phyloP scores from a whole-genome alignment of 1,284 basidiomycete species.

The Ceratobasidium sp. region DNA sequence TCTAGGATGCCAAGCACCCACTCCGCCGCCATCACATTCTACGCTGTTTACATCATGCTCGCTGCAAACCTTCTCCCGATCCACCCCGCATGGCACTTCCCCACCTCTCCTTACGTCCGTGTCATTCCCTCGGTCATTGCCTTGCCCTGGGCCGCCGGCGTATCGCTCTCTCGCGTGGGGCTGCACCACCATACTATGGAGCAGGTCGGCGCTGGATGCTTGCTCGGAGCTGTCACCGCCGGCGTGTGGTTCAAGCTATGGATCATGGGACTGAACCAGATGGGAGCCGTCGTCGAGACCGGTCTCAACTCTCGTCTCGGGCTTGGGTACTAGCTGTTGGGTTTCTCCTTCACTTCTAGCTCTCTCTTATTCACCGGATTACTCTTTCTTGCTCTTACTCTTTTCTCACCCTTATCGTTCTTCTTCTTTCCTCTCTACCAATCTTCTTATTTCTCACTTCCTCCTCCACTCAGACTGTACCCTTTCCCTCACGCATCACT shows the following conservation, averaged over 20 bases:
- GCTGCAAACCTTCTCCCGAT: constrained; percentile 65
- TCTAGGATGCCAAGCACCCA: constrained; percentile 90
- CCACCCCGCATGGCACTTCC: constrained; percentile 60
- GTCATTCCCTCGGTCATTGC: constrained; percentile 60
- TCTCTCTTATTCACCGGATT: neutral
- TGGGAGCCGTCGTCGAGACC: constrained; percentile 9
- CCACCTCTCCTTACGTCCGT: constrained; percentile 52
- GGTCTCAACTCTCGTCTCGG: neutral
- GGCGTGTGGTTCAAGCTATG: constrained; percentile 71
- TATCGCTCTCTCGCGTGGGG: constrained; percentile 77
- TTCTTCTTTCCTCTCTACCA: neutral
- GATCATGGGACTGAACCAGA: constrained; percentile 49
- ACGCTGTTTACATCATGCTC: constrained; percentile 72
- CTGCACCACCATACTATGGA: constrained; percentile 82
- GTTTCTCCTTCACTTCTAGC: neutral
- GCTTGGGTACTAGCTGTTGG: neutral
- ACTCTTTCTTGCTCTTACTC: neutral
- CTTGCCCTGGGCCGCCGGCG: constrained; percentile 64
- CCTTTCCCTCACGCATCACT: constrained; percentile 18
- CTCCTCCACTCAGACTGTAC: neutral
- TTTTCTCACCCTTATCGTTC: neutral
- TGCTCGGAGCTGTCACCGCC: constrained; percentile 68
- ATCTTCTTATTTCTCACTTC: neutral
- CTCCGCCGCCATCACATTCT: constrained; percentile 78
- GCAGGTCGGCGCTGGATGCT: constrained; percentile 75